A percentile compares a stretch with the other conserved stretches of the same genome.
phyloP scores from a whole-genome alignment of 2,329 filamentous ascomycete species.

The Trichoderma afroharzianum region DNA sequence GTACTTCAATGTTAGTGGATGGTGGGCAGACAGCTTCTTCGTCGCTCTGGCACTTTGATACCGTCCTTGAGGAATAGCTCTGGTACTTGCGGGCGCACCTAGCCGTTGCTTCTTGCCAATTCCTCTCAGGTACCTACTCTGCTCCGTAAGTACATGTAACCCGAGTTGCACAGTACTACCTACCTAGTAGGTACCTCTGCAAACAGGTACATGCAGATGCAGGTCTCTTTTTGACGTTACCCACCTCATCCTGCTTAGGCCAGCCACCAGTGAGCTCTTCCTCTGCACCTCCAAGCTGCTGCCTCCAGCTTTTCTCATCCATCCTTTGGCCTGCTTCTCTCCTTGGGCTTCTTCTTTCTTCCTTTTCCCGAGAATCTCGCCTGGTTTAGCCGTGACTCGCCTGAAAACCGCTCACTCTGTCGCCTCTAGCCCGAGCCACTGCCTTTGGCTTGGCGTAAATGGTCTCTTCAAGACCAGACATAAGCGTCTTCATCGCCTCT shows the following conservation, averaged over 20 bases:
- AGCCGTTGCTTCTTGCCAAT: neutral
- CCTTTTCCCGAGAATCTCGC: neutral
- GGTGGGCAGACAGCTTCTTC: neutral
- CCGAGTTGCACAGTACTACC: neutral
- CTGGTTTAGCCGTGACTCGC: neutral
- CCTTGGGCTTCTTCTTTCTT: neutral
- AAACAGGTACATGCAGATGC: neutral
- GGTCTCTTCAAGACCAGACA: neutral
- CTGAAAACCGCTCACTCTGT: neutral
- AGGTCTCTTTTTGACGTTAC: neutral
- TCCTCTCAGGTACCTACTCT: neutral
- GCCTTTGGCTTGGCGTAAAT: neutral
- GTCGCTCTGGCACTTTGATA: neutral
- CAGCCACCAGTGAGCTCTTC: neutral
- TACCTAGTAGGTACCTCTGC: neutral
- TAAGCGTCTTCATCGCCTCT: neutral
- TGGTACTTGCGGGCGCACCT: neutral
- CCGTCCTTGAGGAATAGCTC: neutral
- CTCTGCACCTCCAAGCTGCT: neutral
- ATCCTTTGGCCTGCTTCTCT: neutral
- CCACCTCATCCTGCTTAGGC: neutral
- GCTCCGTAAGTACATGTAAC: neutral
- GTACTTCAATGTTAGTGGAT: neutral
- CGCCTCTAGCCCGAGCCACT: neutral
- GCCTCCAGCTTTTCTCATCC: neutral